Percentiles rank a stretch among this genome's conserved stretches.
Conservation (phyloP, 78 protist genomes). For the Planoprotostelium fungivorum region DNA sequence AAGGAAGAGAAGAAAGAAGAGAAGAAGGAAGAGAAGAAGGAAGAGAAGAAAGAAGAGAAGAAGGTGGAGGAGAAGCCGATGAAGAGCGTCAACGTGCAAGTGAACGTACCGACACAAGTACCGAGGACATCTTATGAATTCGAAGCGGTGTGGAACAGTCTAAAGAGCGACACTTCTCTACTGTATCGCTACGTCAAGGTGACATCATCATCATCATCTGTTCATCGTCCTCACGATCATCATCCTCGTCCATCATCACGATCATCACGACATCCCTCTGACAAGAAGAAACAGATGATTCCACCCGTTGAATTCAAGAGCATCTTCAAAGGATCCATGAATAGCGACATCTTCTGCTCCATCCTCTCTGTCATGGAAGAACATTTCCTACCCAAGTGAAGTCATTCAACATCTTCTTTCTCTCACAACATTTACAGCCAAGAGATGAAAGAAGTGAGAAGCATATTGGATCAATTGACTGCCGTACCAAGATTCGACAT, state of each 20-base stretch:
- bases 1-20: neutral
- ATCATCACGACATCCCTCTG: too few species aligned
- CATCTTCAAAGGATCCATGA: neutral
- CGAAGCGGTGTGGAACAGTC: neutral
- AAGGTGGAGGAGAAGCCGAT: neutral
- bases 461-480: neutral
- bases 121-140: neutral
- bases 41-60: neutral
- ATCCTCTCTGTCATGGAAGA: neutral
- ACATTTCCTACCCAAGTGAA: neutral
- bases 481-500: neutral
- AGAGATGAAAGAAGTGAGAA: neutral
- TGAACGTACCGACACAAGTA: neutral
- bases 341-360: neutral
- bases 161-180: neutral
- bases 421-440: neutral
- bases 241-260: too few species aligned
- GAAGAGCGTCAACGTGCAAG: neutral
- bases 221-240: too few species aligned
- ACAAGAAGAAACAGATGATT: neutral
- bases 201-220: too few species aligned
- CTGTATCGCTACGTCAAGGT: neutral
- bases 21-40: neutral
- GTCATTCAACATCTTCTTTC: too few species aligned
- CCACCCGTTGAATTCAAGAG: neutral